Conservation (phyloP, 495 filamentous ascomycete species). For the Hypomontagnella submonticulosa region DNA sequence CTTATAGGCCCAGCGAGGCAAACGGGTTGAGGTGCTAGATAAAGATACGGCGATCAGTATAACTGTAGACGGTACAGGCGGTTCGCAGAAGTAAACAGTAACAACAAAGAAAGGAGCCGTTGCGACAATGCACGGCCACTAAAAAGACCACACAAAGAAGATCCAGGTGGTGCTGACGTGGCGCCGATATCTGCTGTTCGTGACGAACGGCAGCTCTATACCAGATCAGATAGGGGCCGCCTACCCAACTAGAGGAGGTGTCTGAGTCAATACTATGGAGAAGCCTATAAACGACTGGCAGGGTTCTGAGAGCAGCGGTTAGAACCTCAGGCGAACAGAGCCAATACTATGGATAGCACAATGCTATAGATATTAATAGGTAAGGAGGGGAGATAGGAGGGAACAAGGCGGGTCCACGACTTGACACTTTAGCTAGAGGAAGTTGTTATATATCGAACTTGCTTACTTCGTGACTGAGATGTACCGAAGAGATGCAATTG, state of each 20-base stretch:
- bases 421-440: too few relatives aligned
- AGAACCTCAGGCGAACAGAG: neutral
- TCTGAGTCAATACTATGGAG: slow-evolving; percentile 2
- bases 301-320: neutral
- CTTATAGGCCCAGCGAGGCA: slow-evolving; percentile 20
- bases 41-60: slow-evolving; percentile 4
- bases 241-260: slow-evolving; percentile 1
- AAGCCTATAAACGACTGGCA: slow-evolving; percentile 2
- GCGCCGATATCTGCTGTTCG: neutral
- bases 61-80: neutral
- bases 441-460: slow-evolving; percentile 2
- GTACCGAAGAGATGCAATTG: slow-evolving; percentile 13
- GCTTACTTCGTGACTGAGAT: slow-evolving; percentile 9
- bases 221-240: neutral
- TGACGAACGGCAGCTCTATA: neutral
- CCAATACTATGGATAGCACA: neutral
- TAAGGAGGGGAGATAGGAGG: neutral
- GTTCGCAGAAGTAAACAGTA: neutral
- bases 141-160: neutral
- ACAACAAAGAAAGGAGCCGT: slow-evolving; percentile 20
- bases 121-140: slow-evolving; percentile 7
- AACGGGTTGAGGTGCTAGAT: neutral
- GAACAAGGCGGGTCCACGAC: neutral
- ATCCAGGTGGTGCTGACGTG: neutral
- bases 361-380: slow-evolving; percentile 8